A percentile compares a stretch with the other conserved stretches of the same genome.
These are phyloP conservation scores for Helicocarpus griseus DNA, from an alignment of 2,329 filamentous ascomycete genomes.

Conservation along the genomic window DNA sequence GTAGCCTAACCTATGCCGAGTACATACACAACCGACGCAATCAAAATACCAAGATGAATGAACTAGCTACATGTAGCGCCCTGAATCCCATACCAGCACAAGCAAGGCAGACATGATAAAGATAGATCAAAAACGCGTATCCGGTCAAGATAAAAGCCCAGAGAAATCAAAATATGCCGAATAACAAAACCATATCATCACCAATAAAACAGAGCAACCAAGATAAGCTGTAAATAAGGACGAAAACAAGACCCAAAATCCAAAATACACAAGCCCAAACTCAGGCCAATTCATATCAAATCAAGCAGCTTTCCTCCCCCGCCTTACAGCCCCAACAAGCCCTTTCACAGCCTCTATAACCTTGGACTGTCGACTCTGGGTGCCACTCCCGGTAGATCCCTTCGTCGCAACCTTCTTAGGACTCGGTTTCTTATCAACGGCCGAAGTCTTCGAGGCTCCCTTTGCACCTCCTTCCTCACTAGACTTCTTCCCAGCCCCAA, in stretches of 20 bases:
- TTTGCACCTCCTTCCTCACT: background rate
- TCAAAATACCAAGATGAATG: no score
- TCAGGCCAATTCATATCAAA: background rate
- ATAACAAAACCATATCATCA: background rate
- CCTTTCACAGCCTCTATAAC: background rate
- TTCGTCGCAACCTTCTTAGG: background rate
- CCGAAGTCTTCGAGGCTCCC: background rate
- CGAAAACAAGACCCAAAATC: background rate
- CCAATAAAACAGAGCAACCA: background rate
- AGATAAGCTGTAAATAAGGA: background rate
- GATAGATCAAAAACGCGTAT: no score
- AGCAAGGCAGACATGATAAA: no score
- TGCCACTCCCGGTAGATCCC: background rate
- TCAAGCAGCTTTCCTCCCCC: background rate
- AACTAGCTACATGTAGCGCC: no score
- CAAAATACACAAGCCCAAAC: background rate
- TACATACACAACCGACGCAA: no score
- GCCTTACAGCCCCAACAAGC: background rate
- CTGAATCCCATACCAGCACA: no score
- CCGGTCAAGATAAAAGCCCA: no score
- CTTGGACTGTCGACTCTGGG: background rate
- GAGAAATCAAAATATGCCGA: background rate
- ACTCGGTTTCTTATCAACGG: background rate
- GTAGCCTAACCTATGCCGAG: no score
- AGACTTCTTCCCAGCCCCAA: conserved; percentile 3